Conservation (phyloP, 192 early-diverging fungal species). For the Gryganskiella cystojenkinii region DNA sequence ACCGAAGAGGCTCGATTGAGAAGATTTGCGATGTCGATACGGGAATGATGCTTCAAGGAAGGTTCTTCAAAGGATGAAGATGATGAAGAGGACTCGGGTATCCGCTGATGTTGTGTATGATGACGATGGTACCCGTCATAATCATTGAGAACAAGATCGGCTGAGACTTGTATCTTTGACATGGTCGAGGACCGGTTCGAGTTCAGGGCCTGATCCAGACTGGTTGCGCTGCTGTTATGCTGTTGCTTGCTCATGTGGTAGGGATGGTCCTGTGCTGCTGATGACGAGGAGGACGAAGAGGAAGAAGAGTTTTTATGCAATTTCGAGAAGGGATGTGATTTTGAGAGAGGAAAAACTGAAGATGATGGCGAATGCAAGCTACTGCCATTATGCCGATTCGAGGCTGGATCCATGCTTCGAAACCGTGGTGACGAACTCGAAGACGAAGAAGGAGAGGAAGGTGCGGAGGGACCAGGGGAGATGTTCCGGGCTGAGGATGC, state of each 20-base stretch:
- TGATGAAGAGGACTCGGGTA: conserved; percentile 7
- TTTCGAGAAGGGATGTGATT: conserved; percentile 8
- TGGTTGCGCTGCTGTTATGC: neutral
- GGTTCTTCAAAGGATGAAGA: too few species aligned
- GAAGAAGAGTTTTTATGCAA: conserved; percentile 13
- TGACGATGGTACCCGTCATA: neutral
- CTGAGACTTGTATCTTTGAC: neutral
- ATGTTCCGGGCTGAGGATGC: conserved; percentile 8
- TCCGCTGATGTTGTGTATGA: conserved; percentile 3
- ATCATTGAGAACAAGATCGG: neutral
- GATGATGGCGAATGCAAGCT: conserved; percentile 4
- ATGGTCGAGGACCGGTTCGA: neutral
- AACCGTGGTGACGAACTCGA: conserved; percentile 35
- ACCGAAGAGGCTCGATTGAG: conserved; percentile 16
- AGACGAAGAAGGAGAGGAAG: conserved; percentile 26
- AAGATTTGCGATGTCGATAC: conserved; percentile 39
- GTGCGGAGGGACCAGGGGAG: conserved; percentile 21
- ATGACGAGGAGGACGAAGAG: conserved; percentile 6
- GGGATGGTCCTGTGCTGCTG: conserved; percentile 8
- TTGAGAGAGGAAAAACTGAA: neutral
- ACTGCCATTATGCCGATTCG: too few species aligned
- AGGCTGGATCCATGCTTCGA: conserved; percentile 33
- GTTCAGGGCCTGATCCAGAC: too few species aligned
- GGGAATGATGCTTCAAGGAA: conserved; percentile 17
- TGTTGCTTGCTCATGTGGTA: conserved; percentile 10